These are phyloP conservation scores for Iberis pinnata DNA, from an alignment of 345 rosid genomes.

Conservation along the genomic window DNA sequence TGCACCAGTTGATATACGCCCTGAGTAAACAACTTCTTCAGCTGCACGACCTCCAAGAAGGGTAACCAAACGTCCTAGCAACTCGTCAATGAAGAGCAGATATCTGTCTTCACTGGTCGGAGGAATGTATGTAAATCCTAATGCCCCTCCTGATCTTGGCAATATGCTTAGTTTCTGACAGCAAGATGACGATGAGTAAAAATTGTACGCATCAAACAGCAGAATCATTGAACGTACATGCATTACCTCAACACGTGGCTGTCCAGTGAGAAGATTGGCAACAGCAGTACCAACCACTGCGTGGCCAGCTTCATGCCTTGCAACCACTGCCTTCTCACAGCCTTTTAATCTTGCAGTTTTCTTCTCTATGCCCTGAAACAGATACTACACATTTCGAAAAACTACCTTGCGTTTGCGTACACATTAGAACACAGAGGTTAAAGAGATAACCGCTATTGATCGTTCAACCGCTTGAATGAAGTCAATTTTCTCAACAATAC, in stretches of 20 bases:
- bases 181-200: constrained; percentile 8
- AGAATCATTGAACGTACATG: neutral
- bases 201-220: neutral
- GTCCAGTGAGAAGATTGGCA: constrained; percentile 81
- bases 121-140: constrained; percentile 84
- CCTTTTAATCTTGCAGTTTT: constrained; percentile 84
- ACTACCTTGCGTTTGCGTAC: neutral
- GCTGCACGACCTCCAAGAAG: constrained; percentile 99
- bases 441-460: constrained; percentile 68
- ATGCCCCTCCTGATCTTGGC: constrained; percentile 95
- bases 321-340: constrained; percentile 86
- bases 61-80: constrained; percentile 88
- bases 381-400: constrained; percentile 1
- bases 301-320: constrained; percentile 98
- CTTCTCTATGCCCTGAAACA: constrained; percentile 85
- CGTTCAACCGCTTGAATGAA: constrained; percentile 96
- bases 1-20: constrained; percentile 89
- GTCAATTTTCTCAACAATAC: constrained; percentile 66
- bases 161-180: constrained; percentile 87
- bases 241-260: constrained; percentile 90
- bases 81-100: constrained; percentile 86
- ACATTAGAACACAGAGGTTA: constrained; percentile 10
- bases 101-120: constrained; percentile 83
- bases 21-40: constrained; percentile 82
- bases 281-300: constrained; percentile 97